phyloP scores from a whole-genome alignment of 179 eudicot genomes.

The Drosera spatulata region DNA sequence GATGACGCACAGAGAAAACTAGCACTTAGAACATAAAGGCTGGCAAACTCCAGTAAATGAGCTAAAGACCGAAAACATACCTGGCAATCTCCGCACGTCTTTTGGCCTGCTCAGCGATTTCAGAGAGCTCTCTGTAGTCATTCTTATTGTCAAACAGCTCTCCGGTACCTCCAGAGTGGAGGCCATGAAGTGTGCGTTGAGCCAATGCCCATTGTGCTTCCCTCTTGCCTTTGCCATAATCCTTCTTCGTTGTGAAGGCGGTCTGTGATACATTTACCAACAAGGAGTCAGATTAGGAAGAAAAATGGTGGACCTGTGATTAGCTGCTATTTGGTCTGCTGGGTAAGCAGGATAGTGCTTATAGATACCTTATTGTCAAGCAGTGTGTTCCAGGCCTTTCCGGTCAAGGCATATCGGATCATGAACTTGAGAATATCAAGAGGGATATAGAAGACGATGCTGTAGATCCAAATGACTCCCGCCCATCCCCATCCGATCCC shows the following conservation, averaged over 20 bases:
- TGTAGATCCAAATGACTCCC: slow-evolving; percentile 77
- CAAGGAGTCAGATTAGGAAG: no score
- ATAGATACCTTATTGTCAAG: slow-evolving; percentile 52
- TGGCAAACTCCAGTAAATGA: no score
- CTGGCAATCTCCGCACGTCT: slow-evolving; percentile 85
- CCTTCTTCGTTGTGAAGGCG: slow-evolving; percentile 75
- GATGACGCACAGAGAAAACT: not conserved
- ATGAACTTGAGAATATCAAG: slow-evolving; percentile 56
- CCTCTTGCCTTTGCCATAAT: slow-evolving; percentile 72
- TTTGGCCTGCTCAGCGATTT: slow-evolving; percentile 88
- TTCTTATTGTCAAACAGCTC: slow-evolving; percentile 40
- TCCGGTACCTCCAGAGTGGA: slow-evolving; percentile 60
- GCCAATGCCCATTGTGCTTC: slow-evolving; percentile 83
- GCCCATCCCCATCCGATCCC: slow-evolving; percentile 97
- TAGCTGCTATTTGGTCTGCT: no score
- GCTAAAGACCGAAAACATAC: slow-evolving; percentile 10
- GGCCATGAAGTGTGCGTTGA: slow-evolving; percentile 75
- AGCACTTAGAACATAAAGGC: not conserved
- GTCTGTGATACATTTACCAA: slow-evolving; percentile 23
- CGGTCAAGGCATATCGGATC: slow-evolving; percentile 62
- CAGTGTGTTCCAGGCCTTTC: slow-evolving; percentile 77
- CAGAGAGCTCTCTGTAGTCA: slow-evolving; percentile 46
- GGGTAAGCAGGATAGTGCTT: no score
- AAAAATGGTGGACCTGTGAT: no score
- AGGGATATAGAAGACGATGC: slow-evolving; percentile 44